Evolutionary conservation across 1,284 basidiomycete species (phyloP).

Genomic region (Rhodotorula glutinis): DNA sequence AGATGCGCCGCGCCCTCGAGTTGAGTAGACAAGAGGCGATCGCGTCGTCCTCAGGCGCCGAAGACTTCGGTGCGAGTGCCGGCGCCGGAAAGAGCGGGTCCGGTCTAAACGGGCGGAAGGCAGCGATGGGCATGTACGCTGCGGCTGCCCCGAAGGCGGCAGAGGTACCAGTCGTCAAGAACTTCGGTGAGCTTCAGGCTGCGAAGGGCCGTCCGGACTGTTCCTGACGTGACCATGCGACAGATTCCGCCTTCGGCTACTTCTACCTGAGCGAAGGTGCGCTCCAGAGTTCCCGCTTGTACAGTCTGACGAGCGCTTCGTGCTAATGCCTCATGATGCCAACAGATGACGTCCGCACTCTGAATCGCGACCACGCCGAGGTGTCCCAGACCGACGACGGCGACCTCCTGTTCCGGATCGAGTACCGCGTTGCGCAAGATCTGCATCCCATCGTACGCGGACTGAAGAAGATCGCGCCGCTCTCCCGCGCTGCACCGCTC

Average conservation of each 20-base stretch:
- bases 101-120: constrained; percentile 14
- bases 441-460: constrained; percentile 29
- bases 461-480: not conserved
- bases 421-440: constrained; percentile 34
- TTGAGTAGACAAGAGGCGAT: constrained; percentile 1
- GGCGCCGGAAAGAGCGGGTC: not conserved
- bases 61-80: too few species aligned
- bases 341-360: constrained; percentile 13
- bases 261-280: constrained; percentile 31
- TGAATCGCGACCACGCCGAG: constrained; percentile 21
- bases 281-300: not conserved
- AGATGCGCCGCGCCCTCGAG: constrained; percentile 11
- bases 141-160: not conserved
- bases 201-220: not conserved
- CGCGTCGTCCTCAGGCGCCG: not conserved
- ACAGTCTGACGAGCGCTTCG: not conserved
- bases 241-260: constrained; percentile 29
- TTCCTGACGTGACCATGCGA: too few species aligned
- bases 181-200: constrained; percentile 19
- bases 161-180: constrained; percentile 5
- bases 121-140: constrained; percentile 16
- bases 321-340: not conserved
- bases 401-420: constrained; percentile 31
- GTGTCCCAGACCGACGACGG: constrained; percentile 16
- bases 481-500: constrained; percentile 2